These are phyloP conservation scores for Talaromyces sp. DNA, from an alignment of 2,329 filamentous ascomycete species.

Conservation along the genomic window DNA sequence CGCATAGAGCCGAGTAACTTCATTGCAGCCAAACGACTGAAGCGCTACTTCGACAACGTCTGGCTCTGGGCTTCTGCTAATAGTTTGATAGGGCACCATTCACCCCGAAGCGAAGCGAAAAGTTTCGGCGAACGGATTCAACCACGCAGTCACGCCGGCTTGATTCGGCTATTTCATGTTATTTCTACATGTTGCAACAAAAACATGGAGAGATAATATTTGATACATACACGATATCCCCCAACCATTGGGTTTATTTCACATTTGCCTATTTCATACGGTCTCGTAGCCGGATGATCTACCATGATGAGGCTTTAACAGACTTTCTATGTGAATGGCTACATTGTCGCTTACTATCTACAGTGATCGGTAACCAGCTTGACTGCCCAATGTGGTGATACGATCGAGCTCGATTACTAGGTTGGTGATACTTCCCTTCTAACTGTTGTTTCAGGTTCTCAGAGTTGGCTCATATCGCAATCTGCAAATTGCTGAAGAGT, in stretches of 20 bases:
- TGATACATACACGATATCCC: neutral
- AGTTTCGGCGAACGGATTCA: constrained; percentile 31
- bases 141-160: constrained; percentile 34
- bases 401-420: constrained; percentile 32
- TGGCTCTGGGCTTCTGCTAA: constrained; percentile 25
- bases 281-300: constrained; percentile 5
- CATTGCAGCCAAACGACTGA: constrained; percentile 27
- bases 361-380: constrained; percentile 26
- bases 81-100: constrained; percentile 29
- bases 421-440: constrained; percentile 31
- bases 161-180: constrained; percentile 24
- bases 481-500: neutral
- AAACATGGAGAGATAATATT: constrained; percentile 5
- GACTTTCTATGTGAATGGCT: constrained; percentile 16
- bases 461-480: constrained; percentile 24
- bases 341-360: constrained; percentile 25
- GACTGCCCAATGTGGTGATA: constrained; percentile 15
- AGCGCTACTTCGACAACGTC: constrained; percentile 22
- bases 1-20: constrained; percentile 25
- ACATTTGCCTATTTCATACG: constrained; percentile 12
- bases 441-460: constrained; percentile 7
- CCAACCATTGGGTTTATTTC: constrained; percentile 35
- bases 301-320: constrained; percentile 1
- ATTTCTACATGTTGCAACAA: neutral
- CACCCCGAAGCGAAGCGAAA: constrained; percentile 37